These are phyloP conservation scores for Pigoraptor vietnamica DNA, from an alignment of 78 protist species.

Conservation along the genomic window DNA sequence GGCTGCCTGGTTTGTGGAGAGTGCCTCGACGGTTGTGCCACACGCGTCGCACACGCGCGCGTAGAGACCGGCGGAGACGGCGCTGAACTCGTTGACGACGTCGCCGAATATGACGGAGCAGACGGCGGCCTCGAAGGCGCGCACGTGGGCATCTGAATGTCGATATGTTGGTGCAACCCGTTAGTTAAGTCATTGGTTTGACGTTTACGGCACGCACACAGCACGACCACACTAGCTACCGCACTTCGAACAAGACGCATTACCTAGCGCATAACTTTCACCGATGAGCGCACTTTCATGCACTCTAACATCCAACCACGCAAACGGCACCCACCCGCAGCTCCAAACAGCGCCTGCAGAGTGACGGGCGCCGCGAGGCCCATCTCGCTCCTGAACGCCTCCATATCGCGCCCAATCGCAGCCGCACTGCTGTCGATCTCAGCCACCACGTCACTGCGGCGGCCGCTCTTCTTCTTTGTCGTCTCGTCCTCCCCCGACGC, in stretches of 20 bases:
- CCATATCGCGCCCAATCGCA: not conserved
- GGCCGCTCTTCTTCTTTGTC: too few relatives aligned
- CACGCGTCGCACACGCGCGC: not conserved
- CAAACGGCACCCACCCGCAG: not conserved
- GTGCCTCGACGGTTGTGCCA: not conserved
- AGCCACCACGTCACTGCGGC: not conserved
- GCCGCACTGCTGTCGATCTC: not conserved
- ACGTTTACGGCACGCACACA: too few relatives aligned
- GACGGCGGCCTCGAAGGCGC: not conserved
- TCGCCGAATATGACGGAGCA: not conserved
- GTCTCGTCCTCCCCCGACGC: not conserved
- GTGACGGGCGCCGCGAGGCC: not conserved
- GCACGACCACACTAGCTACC: too few relatives aligned
- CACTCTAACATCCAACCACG: too few relatives aligned
- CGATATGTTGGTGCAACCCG: too few relatives aligned
- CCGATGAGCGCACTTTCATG: too few relatives aligned
- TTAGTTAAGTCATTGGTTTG: too few relatives aligned
- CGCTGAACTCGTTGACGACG: not conserved
- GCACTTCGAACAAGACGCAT: too few relatives aligned
- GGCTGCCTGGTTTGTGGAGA: not conserved
- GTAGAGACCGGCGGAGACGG: not conserved
- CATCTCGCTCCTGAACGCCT: not conserved
- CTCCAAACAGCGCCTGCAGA: not conserved
- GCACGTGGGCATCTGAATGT: not conserved
- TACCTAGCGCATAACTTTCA: too few relatives aligned